phyloP scores from a whole-genome alignment of 2,329 filamentous ascomycete species.

The Penicillium decumbens region DNA sequence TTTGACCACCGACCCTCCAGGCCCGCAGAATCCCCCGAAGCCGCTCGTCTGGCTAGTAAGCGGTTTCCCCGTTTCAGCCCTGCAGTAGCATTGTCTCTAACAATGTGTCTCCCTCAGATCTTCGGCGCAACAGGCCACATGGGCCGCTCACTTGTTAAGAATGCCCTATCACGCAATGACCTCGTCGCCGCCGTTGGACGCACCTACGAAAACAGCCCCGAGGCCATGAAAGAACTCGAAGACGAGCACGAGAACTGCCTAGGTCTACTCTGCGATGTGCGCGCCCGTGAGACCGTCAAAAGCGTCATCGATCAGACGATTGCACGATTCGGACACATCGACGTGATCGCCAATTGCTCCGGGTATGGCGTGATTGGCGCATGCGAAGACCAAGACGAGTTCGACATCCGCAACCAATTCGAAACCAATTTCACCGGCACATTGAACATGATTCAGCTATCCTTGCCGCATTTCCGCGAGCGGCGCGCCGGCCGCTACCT shows the following conservation, averaged over 20 bases:
- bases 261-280: constrained; percentile 83
- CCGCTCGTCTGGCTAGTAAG: constrained; percentile 85
- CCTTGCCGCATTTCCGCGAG: constrained; percentile 78
- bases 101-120: constrained; percentile 50
- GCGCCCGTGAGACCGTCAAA: constrained; percentile 71
- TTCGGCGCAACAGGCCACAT: constrained; percentile 98
- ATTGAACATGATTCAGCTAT: constrained; percentile 84
- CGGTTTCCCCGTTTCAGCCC: constrained; percentile 17
- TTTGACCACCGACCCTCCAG: constrained; percentile 78
- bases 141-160: constrained; percentile 82
- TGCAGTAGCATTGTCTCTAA: constrained; percentile 2
- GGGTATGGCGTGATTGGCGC: constrained; percentile 93
- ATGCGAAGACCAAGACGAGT: constrained; percentile 94
- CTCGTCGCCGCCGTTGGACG: constrained; percentile 81
- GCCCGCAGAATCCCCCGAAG: constrained; percentile 62
- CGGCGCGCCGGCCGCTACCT: constrained; percentile 75
- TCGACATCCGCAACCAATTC: constrained; percentile 92
- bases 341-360: constrained; percentile 88
- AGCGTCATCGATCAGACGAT: constrained; percentile 67
- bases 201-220: constrained; percentile 67
- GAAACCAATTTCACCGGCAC: constrained; percentile 98
- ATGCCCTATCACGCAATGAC: constrained; percentile 73
- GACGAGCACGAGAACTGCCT: constrained; percentile 58
- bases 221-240: constrained; percentile 68
- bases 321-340: constrained; percentile 71